Evolutionary conservation across 2,329 filamentous ascomycete species (phyloP).

Genomic region (Ceratocystis albifundus): DNA sequence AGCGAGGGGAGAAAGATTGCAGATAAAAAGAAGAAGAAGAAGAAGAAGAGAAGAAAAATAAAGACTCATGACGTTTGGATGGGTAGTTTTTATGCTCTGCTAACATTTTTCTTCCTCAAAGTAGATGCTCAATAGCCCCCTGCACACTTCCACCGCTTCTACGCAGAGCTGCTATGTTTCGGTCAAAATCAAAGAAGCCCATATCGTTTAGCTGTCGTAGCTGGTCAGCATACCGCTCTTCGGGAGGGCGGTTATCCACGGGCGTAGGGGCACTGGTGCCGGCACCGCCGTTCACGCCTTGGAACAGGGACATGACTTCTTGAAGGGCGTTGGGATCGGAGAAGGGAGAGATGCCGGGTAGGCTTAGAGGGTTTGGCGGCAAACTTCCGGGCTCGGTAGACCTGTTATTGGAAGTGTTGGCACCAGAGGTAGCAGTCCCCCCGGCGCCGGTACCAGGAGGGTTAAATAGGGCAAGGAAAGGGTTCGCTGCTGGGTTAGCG

Average conservation of each 20-base stretch:
- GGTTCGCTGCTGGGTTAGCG: constrained; percentile 31
- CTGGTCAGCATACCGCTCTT: constrained; percentile 86
- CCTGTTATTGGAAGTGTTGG: constrained; percentile 20
- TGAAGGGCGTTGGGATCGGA: constrained; percentile 18
- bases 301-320: constrained; percentile 17
- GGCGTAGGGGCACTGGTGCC: constrained; percentile 37
- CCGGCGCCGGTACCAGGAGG: constrained; percentile 15
- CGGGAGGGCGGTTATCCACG: constrained; percentile 73
- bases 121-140: constrained; percentile 69
- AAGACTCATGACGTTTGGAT: background rate
- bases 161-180: constrained; percentile 78
- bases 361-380: constrained; percentile 17
- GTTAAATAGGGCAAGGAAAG: constrained; percentile 30
- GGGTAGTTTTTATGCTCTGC: background rate
- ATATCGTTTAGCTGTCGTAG: constrained; percentile 92
- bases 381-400: constrained; percentile 8
- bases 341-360: constrained; percentile 9
- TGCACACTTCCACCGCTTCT: constrained; percentile 88
- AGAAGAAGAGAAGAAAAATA: too few relatives aligned
- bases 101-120: constrained; percentile 31
- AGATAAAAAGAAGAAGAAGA: background rate
- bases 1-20: background rate
- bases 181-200: constrained; percentile 95
- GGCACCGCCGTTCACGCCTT: constrained; percentile 20
- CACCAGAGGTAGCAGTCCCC: constrained; percentile 26